These are phyloP conservation scores for Elongisporangium prolatum DNA, from an alignment of 352 stramenopile species.

Conservation along the genomic window DNA sequence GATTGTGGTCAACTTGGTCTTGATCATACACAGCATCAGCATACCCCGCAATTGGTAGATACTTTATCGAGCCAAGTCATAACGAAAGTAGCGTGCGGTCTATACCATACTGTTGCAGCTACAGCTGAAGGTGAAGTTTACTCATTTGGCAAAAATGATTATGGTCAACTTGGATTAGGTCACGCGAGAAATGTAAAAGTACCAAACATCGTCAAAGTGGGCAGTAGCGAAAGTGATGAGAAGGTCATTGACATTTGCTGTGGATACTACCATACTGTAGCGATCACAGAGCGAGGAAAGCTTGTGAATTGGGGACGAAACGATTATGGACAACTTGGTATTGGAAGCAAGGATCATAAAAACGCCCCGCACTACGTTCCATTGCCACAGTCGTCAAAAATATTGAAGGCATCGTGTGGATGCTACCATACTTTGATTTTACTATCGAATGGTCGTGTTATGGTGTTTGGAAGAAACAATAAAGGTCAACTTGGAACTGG, in stretches of 20 bases:
- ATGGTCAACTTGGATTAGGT: constrained; percentile 78
- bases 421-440: constrained; percentile 84
- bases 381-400: constrained; percentile 72
- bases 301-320: constrained; percentile 83
- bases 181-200: constrained; percentile 77
- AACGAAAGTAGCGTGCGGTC: constrained; percentile 63
- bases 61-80: constrained; percentile 66
- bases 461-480: constrained; percentile 88
- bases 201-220: constrained; percentile 60
- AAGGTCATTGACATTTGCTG: constrained; percentile 76
- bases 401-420: constrained; percentile 70
- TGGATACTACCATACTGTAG: constrained; percentile 83
- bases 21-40: constrained; percentile 80
- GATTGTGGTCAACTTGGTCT: constrained; percentile 82
- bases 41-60: constrained; percentile 77
- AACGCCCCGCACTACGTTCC: constrained; percentile 74
- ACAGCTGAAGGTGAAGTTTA: constrained; percentile 76
- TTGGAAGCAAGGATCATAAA: constrained; percentile 87
- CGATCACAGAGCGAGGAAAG: constrained; percentile 78
- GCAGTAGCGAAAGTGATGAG: constrained; percentile 60
- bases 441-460: constrained; percentile 70
- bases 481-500: constrained; percentile 80
- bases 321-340: constrained; percentile 84
- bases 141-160: constrained; percentile 85
- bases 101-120: constrained; percentile 76